These are phyloP conservation scores for Sanghuangporus sanghuang DNA, from an alignment of 1,284 basidiomycete species.

Conservation along the genomic window DNA sequence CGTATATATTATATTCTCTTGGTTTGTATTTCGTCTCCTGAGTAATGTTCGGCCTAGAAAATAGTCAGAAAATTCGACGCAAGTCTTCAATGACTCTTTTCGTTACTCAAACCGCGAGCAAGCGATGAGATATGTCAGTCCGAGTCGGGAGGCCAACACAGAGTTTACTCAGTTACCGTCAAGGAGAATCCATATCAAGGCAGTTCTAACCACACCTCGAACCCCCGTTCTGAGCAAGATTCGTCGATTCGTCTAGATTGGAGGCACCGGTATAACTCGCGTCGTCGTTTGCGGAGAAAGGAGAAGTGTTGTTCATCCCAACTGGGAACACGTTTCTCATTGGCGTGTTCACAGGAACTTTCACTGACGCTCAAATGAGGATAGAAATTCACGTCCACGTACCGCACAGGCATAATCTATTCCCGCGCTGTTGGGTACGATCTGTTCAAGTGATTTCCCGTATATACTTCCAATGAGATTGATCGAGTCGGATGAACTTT, in stretches of 20 bases:
- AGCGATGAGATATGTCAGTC: neutral
- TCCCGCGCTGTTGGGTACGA: neutral
- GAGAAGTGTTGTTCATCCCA: too few relatives aligned
- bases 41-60: too few relatives aligned
- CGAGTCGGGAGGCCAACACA: neutral
- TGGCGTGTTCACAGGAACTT: neutral
- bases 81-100: too few relatives aligned
- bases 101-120: neutral
- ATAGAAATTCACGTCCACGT: neutral
- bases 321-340: neutral
- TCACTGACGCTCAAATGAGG: neutral
- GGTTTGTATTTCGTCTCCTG: neutral
- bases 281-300: neutral
- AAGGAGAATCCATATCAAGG: neutral
- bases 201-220: neutral
- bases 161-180: neutral
- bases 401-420: neutral
- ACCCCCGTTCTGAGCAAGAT: neutral
- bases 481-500: too few relatives aligned
- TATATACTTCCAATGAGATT: too few relatives aligned
- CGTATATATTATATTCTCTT: neutral
- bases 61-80: too few relatives aligned
- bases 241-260: neutral
- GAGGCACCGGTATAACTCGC: neutral
- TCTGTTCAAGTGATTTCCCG: neutral